Conservation (phyloP, 163 green algal species). For the Scenedesmus sp. region DNA sequence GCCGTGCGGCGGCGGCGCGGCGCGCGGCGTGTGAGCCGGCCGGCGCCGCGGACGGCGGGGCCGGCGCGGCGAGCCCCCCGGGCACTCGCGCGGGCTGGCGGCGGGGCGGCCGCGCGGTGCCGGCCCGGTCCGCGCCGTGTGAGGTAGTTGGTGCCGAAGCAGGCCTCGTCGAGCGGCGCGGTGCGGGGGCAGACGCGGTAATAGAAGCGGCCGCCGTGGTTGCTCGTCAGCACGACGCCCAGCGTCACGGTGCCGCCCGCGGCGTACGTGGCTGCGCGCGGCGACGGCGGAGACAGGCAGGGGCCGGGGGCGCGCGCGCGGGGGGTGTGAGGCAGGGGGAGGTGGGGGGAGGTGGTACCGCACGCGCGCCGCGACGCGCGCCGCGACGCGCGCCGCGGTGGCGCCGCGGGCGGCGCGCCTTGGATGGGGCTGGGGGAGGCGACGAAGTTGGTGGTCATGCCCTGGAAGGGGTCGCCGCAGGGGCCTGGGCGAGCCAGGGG, state of each 20-base stretch:
- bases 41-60: too few species aligned
- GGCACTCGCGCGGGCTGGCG: too few species aligned
- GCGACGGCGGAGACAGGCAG: neutral
- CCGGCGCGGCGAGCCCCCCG: too few species aligned
- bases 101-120: too few species aligned
- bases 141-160: conserved; percentile 43
- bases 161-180: conserved; percentile 29
- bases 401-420: conserved; percentile 3
- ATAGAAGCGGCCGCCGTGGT: conserved; percentile 38
- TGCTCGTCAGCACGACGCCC: conserved; percentile 18
- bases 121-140: conserved; percentile 6
- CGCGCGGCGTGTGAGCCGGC: too few species aligned
- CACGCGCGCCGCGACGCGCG: too few species aligned
- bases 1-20: too few species aligned
- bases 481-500: neutral
- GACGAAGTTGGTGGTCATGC: conserved; percentile 24
- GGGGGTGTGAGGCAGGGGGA: too few species aligned
- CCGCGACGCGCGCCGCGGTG: too few species aligned
- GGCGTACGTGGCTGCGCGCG: conserved; percentile 23
- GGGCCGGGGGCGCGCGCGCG: too few species aligned
- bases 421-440: neutral
- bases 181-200: conserved; percentile 34
- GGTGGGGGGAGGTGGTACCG: too few species aligned
- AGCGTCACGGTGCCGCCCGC: conserved; percentile 9
- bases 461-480: conserved; percentile 37